These are phyloP conservation scores for Trypanosoma cruzi DNA, from an alignment of 208 protist genomes.

Conservation along the genomic window DNA sequence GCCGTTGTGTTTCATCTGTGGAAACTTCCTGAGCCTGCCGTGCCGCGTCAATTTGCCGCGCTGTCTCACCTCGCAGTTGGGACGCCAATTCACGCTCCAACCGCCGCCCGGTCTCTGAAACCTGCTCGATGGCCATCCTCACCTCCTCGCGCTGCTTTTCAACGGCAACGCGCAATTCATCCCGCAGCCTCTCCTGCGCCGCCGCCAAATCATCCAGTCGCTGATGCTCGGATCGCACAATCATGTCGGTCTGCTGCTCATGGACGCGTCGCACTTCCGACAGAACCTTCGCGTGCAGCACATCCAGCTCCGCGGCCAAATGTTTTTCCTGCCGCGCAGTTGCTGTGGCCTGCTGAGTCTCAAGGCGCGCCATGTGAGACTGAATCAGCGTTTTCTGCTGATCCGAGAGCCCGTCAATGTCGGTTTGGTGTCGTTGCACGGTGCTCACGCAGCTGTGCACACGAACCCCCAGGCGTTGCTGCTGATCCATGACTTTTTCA, in stretches of 20 bases:
- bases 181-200: not conserved
- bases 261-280: not conserved
- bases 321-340: slow-evolving; percentile 3
- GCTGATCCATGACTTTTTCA: slow-evolving; percentile 38
- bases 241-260: not conserved
- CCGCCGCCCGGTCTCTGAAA: not conserved
- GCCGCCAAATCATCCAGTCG: not conserved
- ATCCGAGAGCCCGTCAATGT: not conserved
- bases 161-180: slow-evolving; percentile 2
- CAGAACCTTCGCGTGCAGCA: not conserved
- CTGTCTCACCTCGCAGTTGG: not conserved
- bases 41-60: not conserved
- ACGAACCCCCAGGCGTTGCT: slow-evolving; percentile 21
- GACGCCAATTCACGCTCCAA: not conserved
- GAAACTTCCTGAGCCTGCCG: not conserved
- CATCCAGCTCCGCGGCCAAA: not conserved
- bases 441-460: slow-evolving; percentile 8
- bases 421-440: not conserved
- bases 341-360: not conserved
- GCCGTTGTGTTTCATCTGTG: not conserved
- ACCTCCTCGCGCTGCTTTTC: not conserved
- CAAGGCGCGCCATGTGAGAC: not conserved
- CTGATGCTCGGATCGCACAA: not conserved
- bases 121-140: not conserved
- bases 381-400: slow-evolving; percentile 1